phyloP scores from a whole-genome alignment of 2,329 filamentous ascomycete species.

The Cordyceps cateniannulata region DNA sequence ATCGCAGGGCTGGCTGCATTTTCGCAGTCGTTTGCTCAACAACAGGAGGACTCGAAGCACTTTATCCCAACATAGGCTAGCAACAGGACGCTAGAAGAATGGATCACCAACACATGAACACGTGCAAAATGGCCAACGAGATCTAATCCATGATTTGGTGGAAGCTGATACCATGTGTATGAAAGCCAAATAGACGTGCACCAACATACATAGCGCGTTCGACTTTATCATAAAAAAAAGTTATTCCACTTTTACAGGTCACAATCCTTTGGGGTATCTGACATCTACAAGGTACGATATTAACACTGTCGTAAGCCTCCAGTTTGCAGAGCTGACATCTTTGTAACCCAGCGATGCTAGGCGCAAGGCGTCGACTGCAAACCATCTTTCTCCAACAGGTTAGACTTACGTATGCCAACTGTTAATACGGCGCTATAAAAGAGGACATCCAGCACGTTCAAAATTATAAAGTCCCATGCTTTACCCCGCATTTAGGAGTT shows the following conservation, averaged over 20 bases:
- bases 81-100: no score
- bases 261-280: no score
- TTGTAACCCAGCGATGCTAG: neutral
- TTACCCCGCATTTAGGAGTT: neutral
- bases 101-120: no score
- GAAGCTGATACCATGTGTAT: no score
- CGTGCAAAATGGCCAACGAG: no score
- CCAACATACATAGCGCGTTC: no score
- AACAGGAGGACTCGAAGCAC: conserved; percentile 60
- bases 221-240: no score
- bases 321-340: neutral
- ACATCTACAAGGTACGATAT: neutral
- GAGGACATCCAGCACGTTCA: neutral
- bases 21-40: conserved; percentile 60
- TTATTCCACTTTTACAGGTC: no score
- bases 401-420: neutral
- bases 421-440: neutral
- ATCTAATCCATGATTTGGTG: no score
- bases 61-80: conserved; percentile 47
- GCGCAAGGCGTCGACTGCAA: neutral
- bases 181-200: no score
- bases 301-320: neutral
- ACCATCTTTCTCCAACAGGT: neutral
- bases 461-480: neutral
- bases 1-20: conserved; percentile 73